phyloP scores from a whole-genome alignment of 495 filamentous ascomycete genomes.

The Hyaloscypha bicolor region DNA sequence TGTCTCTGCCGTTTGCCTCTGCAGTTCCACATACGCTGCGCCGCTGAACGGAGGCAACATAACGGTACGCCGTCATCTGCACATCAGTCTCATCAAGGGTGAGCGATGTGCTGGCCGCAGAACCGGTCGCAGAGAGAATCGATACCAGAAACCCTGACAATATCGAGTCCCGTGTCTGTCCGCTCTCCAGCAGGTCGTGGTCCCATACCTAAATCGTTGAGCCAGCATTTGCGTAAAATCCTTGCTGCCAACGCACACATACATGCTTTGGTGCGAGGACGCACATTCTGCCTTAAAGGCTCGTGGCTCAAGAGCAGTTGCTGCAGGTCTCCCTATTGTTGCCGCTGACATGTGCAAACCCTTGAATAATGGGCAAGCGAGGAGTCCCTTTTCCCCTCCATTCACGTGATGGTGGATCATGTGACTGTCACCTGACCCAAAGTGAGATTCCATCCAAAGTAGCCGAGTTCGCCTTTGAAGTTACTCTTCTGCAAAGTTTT shows the following conservation, averaged over 20 bases:
- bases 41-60: constrained; percentile 2
- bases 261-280: constrained; percentile 3
- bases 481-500: neutral
- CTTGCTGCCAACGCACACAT: constrained; percentile 11
- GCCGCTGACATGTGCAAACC: neutral
- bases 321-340: neutral
- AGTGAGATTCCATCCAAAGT: neutral
- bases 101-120: constrained; percentile 28
- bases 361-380: neutral
- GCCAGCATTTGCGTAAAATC: constrained; percentile 2
- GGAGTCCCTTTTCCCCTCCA: neutral
- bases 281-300: neutral
- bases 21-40: neutral
- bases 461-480: neutral
- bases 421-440: neutral
- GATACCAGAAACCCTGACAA: constrained; percentile 10
- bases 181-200: constrained; percentile 5
- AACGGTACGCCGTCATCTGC: constrained; percentile 20
- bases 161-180: constrained; percentile 9
- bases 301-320: neutral
- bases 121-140: constrained; percentile 21
- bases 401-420: neutral
- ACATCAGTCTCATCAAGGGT: constrained; percentile 1
- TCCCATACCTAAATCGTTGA: neutral
- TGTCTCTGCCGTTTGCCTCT: neutral